phyloP scores from a whole-genome alignment of 2,329 filamentous ascomycete genomes.

The Phyllosticta ampelicida region DNA sequence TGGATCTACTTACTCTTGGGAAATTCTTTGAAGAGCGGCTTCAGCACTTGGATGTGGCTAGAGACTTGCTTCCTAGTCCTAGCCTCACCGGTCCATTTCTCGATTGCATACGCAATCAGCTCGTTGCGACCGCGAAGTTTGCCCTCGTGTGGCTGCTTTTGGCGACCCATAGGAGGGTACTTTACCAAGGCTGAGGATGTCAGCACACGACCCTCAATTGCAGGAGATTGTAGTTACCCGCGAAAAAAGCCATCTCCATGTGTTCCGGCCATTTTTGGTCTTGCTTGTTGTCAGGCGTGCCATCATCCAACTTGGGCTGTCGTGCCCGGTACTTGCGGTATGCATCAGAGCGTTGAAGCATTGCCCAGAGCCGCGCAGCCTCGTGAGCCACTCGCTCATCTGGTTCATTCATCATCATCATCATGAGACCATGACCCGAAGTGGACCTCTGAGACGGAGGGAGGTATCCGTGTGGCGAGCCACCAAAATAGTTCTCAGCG shows the following conservation, averaged over 20 bases:
- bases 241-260: slow-evolving; percentile 38
- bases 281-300: slow-evolving; percentile 17
- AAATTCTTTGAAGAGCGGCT: slow-evolving; percentile 43
- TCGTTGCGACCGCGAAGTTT: slow-evolving; percentile 51
- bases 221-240: slow-evolving; percentile 25
- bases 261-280: slow-evolving; percentile 38
- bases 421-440: not conserved
- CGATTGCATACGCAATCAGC: slow-evolving; percentile 49
- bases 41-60: slow-evolving; percentile 53
- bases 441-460: not conserved
- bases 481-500: slow-evolving; percentile 5
- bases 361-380: slow-evolving; percentile 21
- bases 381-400: slow-evolving; percentile 9
- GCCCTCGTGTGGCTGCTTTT: slow-evolving; percentile 38
- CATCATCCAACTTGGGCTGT: slow-evolving; percentile 22
- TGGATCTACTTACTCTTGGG: slow-evolving; percentile 37
- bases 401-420: slow-evolving; percentile 4
- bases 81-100: slow-evolving; percentile 41
- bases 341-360: slow-evolving; percentile 26
- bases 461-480: slow-evolving; percentile 3
- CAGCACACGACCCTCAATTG: slow-evolving; percentile 3
- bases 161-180: slow-evolving; percentile 48
- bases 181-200: slow-evolving; percentile 35
- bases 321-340: slow-evolving; percentile 38
- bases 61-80: slow-evolving; percentile 51